Conservation (phyloP, 2,329 filamentous ascomycete genomes). For the Fusarium sp. region DNA sequence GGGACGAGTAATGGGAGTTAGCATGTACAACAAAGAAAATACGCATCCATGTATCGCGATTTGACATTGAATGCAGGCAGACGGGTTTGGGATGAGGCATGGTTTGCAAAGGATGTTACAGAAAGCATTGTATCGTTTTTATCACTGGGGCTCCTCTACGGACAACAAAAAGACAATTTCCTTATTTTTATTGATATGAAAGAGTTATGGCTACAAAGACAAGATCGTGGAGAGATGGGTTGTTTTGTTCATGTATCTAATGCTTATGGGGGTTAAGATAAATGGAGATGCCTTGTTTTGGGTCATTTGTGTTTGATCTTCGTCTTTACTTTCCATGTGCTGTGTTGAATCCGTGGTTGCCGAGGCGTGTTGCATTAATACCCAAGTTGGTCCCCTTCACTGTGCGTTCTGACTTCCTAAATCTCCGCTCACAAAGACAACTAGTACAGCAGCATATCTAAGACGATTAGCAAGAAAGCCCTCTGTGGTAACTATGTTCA, state of each 20-base stretch:
- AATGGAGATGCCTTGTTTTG: neutral
- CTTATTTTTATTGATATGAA: conserved; percentile 16
- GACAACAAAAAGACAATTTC: conserved; percentile 38
- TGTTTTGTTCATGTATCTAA: neutral
- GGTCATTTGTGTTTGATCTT: neutral
- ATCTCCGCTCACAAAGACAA: conserved; percentile 11
- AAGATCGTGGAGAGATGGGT: neutral
- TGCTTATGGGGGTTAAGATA: neutral
- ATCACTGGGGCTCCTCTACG: conserved; percentile 39
- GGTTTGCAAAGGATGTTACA: conserved; percentile 23
- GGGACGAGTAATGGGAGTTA: conserved; percentile 15
- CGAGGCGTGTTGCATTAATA: too few relatives aligned
- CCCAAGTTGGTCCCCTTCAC: too few relatives aligned
- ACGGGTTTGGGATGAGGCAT: conserved; percentile 22
- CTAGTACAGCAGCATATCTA: conserved; percentile 8
- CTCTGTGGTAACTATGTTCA: neutral
- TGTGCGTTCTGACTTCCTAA: too few relatives aligned
- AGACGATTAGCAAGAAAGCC: neutral
- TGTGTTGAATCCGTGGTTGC: neutral
- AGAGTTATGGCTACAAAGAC: neutral
- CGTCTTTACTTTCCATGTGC: neutral
- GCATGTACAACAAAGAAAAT: conserved; percentile 41
- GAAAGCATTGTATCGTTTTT: conserved; percentile 30
- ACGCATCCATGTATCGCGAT: conserved; percentile 33
- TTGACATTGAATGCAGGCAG: conserved; percentile 20